Evolutionary conservation across 2,329 filamentous ascomycete species (phyloP).

Genomic region (Aspergillus sp.): DNA sequence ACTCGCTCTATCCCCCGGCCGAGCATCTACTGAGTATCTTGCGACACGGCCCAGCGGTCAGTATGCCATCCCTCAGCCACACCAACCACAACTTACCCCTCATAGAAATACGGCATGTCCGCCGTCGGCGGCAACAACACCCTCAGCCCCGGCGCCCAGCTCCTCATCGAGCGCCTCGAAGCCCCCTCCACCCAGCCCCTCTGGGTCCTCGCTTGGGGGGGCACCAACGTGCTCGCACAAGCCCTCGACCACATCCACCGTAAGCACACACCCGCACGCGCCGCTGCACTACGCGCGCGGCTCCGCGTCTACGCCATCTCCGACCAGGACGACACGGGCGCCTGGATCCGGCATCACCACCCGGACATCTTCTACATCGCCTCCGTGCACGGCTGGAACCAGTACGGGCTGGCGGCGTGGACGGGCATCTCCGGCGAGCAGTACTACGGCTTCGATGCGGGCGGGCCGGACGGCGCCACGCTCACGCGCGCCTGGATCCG

Average conservation of each 20-base stretch:
- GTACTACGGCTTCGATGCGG: conserved; percentile 48
- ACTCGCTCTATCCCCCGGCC: conserved; percentile 42
- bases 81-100: background rate
- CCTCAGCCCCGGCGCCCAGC: conserved; percentile 44
- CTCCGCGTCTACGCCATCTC: conserved; percentile 57
- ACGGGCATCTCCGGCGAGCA: conserved; percentile 54
- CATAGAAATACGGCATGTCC: conserved; percentile 33
- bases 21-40: conserved; percentile 38
- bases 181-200: conserved; percentile 41
- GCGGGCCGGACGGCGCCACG: conserved; percentile 49
- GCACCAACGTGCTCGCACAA: conserved; percentile 53
- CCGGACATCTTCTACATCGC: conserved; percentile 58
- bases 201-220: conserved; percentile 56
- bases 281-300: conserved; percentile 39
- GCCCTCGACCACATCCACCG: conserved; percentile 40
- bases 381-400: conserved; percentile 56
- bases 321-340: conserved; percentile 58
- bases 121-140: conserved; percentile 32
- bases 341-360: conserved; percentile 56
- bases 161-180: conserved; percentile 44
- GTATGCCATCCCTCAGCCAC: conserved; percentile 5
- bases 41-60: conserved; percentile 39
- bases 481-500: conserved; percentile 54
- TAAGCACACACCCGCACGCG: conserved; percentile 24
- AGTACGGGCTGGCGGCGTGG: conserved; percentile 57